Evolutionary conservation across 129 eudicot genomes (phyloP).

Genomic region (Gnaphalium uliginosum): DNA sequence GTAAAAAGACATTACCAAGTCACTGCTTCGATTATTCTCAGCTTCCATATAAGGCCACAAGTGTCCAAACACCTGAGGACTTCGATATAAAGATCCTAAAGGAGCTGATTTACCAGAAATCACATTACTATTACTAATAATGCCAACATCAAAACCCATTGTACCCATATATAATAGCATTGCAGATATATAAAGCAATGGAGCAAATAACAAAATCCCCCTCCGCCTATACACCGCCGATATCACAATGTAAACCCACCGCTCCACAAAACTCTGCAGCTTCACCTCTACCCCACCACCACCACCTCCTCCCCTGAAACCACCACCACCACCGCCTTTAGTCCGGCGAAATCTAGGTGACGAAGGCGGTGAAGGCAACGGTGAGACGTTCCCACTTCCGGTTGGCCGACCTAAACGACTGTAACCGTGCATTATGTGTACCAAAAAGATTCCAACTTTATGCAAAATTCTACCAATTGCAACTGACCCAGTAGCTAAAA

Average conservation of each 20-base stretch:
- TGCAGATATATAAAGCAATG: conserved; percentile 76
- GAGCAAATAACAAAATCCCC: conserved; percentile 89
- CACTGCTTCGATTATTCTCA: conserved; percentile 55
- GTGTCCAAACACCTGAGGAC: conserved; percentile 75
- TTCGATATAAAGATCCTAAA: conserved; percentile 78
- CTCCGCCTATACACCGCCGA: conserved; percentile 76
- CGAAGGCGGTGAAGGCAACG: conserved; percentile 69
- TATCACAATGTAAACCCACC: conserved; percentile 62
- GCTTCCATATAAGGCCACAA: conserved; percentile 87
- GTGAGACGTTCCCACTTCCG: conserved; percentile 35
- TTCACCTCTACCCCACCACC: conserved; percentile 50
- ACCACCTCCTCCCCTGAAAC: conserved; percentile 32
- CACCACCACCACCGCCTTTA: conserved; percentile 42
- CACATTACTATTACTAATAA: conserved; percentile 27
- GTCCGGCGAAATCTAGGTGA: conserved; percentile 73
- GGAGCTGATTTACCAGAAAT: conserved; percentile 31
- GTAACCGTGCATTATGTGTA: conserved; percentile 69
- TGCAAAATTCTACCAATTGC: conserved; percentile 13
- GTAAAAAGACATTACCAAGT: conserved; percentile 42
- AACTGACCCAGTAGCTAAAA: neutral
- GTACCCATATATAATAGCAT: conserved; percentile 97
- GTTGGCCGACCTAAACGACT: conserved; percentile 68
- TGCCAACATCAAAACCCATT: conserved; percentile 61
- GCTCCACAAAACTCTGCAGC: conserved; percentile 61
- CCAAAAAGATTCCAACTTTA: conserved; percentile 3